Evolutionary conservation across 495 filamentous ascomycete species (phyloP).

Genomic region (Astrothelium subdiscretum): DNA sequence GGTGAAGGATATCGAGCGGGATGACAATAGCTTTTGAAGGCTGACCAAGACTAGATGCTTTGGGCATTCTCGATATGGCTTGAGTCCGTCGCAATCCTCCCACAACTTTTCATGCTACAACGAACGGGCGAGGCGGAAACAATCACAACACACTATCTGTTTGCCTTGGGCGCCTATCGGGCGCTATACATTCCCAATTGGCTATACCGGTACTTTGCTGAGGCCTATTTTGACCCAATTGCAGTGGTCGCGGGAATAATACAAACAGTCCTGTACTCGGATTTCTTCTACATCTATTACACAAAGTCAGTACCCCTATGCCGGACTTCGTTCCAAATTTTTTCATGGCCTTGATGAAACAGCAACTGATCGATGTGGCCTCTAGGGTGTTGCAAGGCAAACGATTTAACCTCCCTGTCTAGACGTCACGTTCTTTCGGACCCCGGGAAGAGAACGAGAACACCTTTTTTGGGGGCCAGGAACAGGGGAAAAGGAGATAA

Average conservation of each 20-base stretch:
- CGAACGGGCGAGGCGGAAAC: conserved; percentile 95
- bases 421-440: too few species aligned
- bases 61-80: conserved; percentile 99
- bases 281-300: conserved; percentile 99
- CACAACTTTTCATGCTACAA: conserved; percentile 95
- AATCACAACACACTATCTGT: conserved; percentile 96
- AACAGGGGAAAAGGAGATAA: too few species aligned
- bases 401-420: conserved; percentile 24
- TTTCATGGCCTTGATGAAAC: neutral
- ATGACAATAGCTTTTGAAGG: neutral
- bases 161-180: conserved; percentile 82
- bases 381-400: conserved; percentile 22
- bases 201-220: conserved; percentile 76
- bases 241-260: conserved; percentile 76
- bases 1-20: conserved; percentile 26
- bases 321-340: neutral
- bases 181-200: conserved; percentile 97
- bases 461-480: neutral
- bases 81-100: conserved; percentile 89
- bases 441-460: too few species aligned
- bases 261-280: conserved; percentile 90
- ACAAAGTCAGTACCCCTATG: conserved; percentile 54
- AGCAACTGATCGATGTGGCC: neutral
- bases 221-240: conserved; percentile 67
- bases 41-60: conserved; percentile 47